Base-by-base conservation (phyloP, 257 asterid species). In the Solanum medicagineum region DNA sequence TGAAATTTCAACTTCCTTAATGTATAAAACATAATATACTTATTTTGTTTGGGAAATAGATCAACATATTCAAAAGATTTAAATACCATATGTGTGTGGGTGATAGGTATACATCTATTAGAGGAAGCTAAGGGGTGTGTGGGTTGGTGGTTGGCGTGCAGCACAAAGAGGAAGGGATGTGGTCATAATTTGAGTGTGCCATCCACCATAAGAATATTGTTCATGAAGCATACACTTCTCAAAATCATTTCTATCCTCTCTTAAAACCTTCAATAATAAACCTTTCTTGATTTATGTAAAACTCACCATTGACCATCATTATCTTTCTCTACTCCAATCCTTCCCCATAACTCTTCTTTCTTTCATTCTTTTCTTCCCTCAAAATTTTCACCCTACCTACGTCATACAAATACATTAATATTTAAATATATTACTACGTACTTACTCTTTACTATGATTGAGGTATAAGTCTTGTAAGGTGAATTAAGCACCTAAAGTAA, bases 111-210 rank as follows among this genome's bases (percentile, higher is more conserved):
- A 82, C 74, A 59, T 59, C 49, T 60, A 60, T n/a, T 40, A 44
- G 24, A 45, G 55, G 71, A 42, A 62, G 16, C 36, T 62, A 12
- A 24, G 56, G 24, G 84, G 24, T 19, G 87, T 87, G 87, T 87
- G 84, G 94, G 89, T 92, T 88, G 96, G 97, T 92, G 95, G 98
- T 91, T 91, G 94, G 97, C 97, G 89, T 94, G 97, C 97, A 86
- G 91, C 60, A 85, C 65, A 63, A 85, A 89, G 89, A 68, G 83
- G 89, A 87, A 86, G 86, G 84, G 83, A 87, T 88, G 90, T 91
- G 90, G 93, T 88, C 88, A 92, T 92, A 86, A 90, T 93, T 87
- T 80, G 89, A 81, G 92, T 91, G 93, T 92, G 94, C 89, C 91
- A 89, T 86, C 93, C 91, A 91, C 93, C 93, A 88, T 88, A 90